Evolutionary conservation across 768 basidiomycete genomes (phyloP).

Genomic region (Dictyophora rubrovolvata): DNA sequence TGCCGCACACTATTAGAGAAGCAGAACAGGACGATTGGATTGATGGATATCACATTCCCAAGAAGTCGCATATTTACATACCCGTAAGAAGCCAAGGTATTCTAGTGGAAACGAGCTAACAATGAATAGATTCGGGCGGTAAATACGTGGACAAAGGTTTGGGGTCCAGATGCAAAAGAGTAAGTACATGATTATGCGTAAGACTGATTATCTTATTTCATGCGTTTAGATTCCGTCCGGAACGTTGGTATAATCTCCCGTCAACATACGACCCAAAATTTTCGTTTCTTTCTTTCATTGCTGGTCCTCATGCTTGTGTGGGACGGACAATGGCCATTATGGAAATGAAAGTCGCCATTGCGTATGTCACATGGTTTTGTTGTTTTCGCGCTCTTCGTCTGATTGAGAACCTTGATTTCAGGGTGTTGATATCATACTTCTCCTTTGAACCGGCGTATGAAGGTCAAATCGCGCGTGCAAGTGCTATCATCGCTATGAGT

Average conservation of each 20-base stretch:
- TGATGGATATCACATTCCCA: constrained; percentile 33
- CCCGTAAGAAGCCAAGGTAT: constrained; percentile 16
- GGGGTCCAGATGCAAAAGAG: constrained; percentile 44
- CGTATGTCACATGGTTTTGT: constrained; percentile 7
- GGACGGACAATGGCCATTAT: constrained; percentile 38
- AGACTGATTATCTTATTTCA: no score
- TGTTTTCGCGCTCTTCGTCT: not conserved
- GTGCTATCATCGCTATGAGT: constrained; percentile 42
- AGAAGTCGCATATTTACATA: constrained; percentile 32
- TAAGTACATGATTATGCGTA: no score
- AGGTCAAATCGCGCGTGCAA: constrained; percentile 30
- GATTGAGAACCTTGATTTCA: not conserved
- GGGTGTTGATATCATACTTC: constrained; percentile 30
- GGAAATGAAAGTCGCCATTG: constrained; percentile 36
- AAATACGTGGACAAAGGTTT: constrained; percentile 39
- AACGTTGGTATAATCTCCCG: constrained; percentile 35
- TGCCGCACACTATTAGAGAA: constrained; percentile 14
- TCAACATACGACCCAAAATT: constrained; percentile 25
- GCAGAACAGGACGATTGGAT: constrained; percentile 14
- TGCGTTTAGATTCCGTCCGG: constrained; percentile 31
- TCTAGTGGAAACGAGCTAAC: no score
- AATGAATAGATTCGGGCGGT: constrained; percentile 34
- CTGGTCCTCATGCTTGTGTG: constrained; percentile 37
- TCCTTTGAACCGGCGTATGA: constrained; percentile 33
- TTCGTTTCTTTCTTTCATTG: constrained; percentile 35